Conservation (phyloP, 495 filamentous ascomycete genomes). For the Trichoderma gamsii region DNA sequence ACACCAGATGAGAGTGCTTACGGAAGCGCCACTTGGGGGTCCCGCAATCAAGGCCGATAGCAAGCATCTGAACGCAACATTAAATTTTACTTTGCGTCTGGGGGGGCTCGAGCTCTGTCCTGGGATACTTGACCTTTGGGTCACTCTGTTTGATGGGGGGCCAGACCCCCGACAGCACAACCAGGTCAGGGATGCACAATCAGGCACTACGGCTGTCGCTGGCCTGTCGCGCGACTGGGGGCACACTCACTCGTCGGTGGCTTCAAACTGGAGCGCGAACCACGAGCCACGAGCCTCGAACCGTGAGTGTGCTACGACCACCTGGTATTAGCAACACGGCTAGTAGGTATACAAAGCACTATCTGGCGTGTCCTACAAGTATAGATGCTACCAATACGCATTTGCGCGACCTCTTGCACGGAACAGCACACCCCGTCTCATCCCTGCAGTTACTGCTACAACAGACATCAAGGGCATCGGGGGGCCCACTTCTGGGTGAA, state of each 20-base stretch:
- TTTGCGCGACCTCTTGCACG: neutral
- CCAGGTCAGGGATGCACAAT: neutral
- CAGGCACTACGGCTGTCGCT: constrained; percentile 13
- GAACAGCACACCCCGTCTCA: neutral
- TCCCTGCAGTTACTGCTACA: neutral
- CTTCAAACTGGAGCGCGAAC: constrained; percentile 5
- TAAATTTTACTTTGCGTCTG: neutral
- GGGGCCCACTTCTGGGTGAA: neutral
- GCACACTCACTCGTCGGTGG: neutral
- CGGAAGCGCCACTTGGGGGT: neutral
- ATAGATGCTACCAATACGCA: too few species aligned
- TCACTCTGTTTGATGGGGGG: neutral
- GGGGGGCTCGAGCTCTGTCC: neutral
- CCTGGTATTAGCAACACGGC: neutral
- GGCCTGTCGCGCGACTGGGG: constrained; percentile 13
- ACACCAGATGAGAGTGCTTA: constrained; percentile 4
- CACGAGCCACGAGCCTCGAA: constrained; percentile 10
- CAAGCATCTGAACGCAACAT: constrained; percentile 6
- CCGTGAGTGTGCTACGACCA: constrained; percentile 3
- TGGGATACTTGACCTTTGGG: constrained; percentile 8
- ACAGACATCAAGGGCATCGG: neutral
- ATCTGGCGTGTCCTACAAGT: neutral
- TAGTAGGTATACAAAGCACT: neutral
- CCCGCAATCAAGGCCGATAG: constrained; percentile 1
- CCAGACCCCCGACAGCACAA: neutral